Conservation (phyloP, 2,329 filamentous ascomycete species). For the Penicillium sp. region DNA sequence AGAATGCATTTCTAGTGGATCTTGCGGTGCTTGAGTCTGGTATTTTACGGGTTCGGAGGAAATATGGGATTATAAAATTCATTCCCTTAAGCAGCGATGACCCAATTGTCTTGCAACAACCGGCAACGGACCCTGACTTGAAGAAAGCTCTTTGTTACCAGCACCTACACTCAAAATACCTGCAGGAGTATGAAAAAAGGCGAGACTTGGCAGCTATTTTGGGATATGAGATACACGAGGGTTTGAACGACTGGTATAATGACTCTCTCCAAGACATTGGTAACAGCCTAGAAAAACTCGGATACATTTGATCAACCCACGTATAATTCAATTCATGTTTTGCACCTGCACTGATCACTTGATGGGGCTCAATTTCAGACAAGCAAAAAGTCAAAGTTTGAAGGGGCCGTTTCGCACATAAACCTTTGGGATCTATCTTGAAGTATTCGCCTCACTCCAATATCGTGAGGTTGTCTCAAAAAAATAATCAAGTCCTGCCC, state of each 20-base stretch:
- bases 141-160: constrained; percentile 5
- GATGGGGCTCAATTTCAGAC: background rate
- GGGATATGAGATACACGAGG: background rate
- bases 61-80: background rate
- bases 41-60: background rate
- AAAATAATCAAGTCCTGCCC: background rate
- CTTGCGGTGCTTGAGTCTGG: background rate
- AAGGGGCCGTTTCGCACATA: background rate
- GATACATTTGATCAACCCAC: background rate
- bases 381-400: background rate
- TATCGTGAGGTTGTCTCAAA: too few relatives aligned
- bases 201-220: background rate
- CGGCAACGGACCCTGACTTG: background rate
- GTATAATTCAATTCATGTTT: background rate
- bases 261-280: background rate
- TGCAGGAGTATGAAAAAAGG: background rate
- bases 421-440: background rate
- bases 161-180: background rate
- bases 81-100: constrained; percentile 2
- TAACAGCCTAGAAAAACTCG: background rate
- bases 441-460: too few relatives aligned
- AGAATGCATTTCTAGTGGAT: background rate
- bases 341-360: too few relatives aligned
- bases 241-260: background rate
- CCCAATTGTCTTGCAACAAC: background rate